These are phyloP conservation scores for Glycine soja DNA, from an alignment of 306 rosid genomes.

Conservation along the genomic window DNA sequence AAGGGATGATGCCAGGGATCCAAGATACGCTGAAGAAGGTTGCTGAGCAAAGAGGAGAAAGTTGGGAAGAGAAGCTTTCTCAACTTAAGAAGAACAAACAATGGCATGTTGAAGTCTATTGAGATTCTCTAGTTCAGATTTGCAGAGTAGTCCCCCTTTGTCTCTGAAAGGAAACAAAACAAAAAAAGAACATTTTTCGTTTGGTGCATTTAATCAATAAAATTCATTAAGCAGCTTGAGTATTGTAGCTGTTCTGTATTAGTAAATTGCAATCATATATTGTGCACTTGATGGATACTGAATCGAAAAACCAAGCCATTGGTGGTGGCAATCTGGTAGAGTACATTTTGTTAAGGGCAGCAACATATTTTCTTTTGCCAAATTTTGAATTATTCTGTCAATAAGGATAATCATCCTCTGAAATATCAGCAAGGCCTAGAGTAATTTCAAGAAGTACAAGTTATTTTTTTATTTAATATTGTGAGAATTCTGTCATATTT, in stretches of 20 bases:
- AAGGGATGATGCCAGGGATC: constrained; percentile 99
- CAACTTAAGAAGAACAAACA: constrained; percentile 95
- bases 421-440: background rate
- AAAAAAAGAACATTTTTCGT: background rate
- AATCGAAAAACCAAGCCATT: constrained; percentile 20
- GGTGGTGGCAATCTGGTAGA: constrained; percentile 26
- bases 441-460: background rate
- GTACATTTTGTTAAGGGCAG: constrained; percentile 9
- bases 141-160: background rate
- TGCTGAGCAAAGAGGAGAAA: constrained; percentile 88
- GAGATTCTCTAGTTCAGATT: constrained; percentile 44
- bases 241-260: constrained; percentile 47
- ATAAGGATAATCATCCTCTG: background rate
- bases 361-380: constrained; percentile 19
- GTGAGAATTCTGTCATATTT: too few species aligned
- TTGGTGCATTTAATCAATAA: constrained; percentile 47
- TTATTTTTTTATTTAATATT: too few species aligned
- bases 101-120: constrained; percentile 99
- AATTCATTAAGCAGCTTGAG: constrained; percentile 47
- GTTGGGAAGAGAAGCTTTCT: constrained; percentile 91
- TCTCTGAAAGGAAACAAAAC: background rate
- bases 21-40: constrained; percentile 93
- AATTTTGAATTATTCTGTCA: constrained; percentile 2
- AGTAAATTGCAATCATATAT: constrained; percentile 28
- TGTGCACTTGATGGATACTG: constrained; percentile 43